Conservation (phyloP, 768 basidiomycete species). For the Russula lepida region DNA sequence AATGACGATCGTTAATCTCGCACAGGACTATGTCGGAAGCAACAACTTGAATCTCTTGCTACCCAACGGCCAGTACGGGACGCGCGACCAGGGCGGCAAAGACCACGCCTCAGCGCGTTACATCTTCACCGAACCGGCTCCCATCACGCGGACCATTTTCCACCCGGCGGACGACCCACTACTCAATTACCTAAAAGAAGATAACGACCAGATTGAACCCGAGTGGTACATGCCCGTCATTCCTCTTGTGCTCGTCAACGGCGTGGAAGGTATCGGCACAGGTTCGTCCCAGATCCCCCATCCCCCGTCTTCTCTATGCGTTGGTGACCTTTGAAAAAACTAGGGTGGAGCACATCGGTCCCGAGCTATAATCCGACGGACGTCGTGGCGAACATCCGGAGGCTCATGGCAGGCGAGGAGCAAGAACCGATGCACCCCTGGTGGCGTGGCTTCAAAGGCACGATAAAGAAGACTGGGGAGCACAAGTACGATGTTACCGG, state of each 20-base stretch:
- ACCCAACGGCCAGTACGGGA: slow-evolving; percentile 94
- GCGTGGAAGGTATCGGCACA: slow-evolving; percentile 96
- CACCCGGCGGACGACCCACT: slow-evolving; percentile 79
- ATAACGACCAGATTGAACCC: slow-evolving; percentile 80
- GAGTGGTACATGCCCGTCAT: slow-evolving; percentile 90
- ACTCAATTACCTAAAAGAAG: slow-evolving; percentile 79
- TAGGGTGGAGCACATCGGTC: slow-evolving; percentile 91
- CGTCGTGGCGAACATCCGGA: slow-evolving; percentile 79
- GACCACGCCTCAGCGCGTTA: slow-evolving; percentile 96
- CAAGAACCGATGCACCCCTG: slow-evolving; percentile 84
- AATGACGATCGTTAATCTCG: slow-evolving; percentile 86
- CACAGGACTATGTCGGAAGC: slow-evolving; percentile 89
- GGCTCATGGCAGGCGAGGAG: slow-evolving; percentile 81
- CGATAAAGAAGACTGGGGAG: slow-evolving; percentile 71
- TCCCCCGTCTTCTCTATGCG: neutral
- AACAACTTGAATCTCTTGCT: slow-evolving; percentile 88
- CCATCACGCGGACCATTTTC: slow-evolving; percentile 70
- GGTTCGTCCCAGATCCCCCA: slow-evolving; percentile 38
- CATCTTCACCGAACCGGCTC: slow-evolving; percentile 76
- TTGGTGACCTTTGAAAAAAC: neutral
- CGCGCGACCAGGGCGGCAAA: slow-evolving; percentile 87
- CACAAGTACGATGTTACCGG: slow-evolving; percentile 84
- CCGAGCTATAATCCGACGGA: slow-evolving; percentile 91
- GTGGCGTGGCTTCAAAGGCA: slow-evolving; percentile 94
- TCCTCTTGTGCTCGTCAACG: slow-evolving; percentile 86